Conservation (phyloP, 768 basidiomycete genomes). For the Cantharellus cinnabarinus region DNA sequence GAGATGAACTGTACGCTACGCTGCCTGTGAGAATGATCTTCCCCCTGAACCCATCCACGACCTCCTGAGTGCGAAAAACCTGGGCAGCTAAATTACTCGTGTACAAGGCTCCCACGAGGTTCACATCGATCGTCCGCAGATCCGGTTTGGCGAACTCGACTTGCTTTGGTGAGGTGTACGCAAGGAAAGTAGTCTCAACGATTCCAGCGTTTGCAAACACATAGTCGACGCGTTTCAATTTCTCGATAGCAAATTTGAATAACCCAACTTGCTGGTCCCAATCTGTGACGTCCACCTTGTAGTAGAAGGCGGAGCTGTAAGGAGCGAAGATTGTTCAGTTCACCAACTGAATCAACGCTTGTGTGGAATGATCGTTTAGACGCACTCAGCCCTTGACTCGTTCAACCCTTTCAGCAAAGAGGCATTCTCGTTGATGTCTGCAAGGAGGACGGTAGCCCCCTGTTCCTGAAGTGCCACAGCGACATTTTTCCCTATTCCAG, state of each 20-base stretch:
- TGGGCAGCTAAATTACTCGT: neutral
- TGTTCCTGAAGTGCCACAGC: neutral
- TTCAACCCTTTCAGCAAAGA: neutral
- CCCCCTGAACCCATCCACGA: neutral
- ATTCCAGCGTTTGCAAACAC: neutral
- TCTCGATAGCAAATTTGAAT: constrained; percentile 28
- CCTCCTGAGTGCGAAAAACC: neutral
- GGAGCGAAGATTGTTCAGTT: neutral
- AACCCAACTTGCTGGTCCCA: constrained; percentile 35
- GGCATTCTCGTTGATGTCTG: neutral
- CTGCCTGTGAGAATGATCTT: neutral
- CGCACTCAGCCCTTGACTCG: neutral
- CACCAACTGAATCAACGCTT: neutral
- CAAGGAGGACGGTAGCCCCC: neutral
- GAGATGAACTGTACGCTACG: neutral
- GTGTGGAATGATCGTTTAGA: neutral
- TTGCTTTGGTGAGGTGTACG: neutral
- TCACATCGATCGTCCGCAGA: neutral
- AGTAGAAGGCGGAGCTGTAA: constrained; percentile 16
- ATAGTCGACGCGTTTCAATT: constrained; percentile 1
- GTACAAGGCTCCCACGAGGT: neutral
- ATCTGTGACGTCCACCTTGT: constrained; percentile 29
- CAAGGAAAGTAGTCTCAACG: neutral
- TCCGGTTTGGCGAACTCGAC: neutral
- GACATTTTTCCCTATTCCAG: neutral